These are phyloP conservation scores for Mallotus japonicus DNA, from an alignment of 441 rosid genomes.

Conservation along the genomic window DNA sequence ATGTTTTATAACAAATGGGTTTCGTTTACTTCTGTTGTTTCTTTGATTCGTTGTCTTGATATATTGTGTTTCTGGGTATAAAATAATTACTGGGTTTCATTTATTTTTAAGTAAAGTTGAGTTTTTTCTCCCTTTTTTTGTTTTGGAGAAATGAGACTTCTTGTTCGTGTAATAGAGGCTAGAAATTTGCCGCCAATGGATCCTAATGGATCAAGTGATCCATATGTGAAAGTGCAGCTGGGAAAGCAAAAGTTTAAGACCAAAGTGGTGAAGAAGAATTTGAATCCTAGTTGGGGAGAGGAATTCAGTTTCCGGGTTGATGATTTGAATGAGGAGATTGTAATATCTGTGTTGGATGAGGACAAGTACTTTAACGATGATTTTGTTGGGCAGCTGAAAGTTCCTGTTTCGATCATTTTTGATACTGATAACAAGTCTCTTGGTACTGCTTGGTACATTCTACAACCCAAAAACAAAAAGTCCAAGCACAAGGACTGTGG, in stretches of 20 bases:
- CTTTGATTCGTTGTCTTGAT: conserved; percentile 5
- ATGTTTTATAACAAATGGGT: neutral
- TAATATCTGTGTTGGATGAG: conserved; percentile 76
- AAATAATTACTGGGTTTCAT: neutral
- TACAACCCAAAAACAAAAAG: conserved; percentile 73
- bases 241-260: conserved; percentile 74
- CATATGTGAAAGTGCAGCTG: conserved; percentile 76
- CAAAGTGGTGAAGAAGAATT: conserved; percentile 78
- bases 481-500: conserved; percentile 82
- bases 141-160: conserved; percentile 52
- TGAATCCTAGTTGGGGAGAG: conserved; percentile 89
- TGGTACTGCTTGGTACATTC: conserved; percentile 69
- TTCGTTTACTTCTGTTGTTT: neutral
- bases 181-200: conserved; percentile 80
- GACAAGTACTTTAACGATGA: conserved; percentile 88
- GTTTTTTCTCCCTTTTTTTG: neutral
- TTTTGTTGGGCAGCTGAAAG: conserved; percentile 66
- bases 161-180: conserved; percentile 74
- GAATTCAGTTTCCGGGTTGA: conserved; percentile 90
- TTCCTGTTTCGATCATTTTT: conserved; percentile 64
- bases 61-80: neutral
- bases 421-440: conserved; percentile 79
- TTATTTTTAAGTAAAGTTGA: conserved; percentile 10
- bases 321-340: conserved; percentile 80
- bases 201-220: conserved; percentile 84